Percentiles rank a stretch among this genome's conserved stretches.
These are phyloP conservation scores for Talaromyces thailandensis DNA, from an alignment of 495 filamentous ascomycete genomes.

Conservation along the genomic window DNA sequence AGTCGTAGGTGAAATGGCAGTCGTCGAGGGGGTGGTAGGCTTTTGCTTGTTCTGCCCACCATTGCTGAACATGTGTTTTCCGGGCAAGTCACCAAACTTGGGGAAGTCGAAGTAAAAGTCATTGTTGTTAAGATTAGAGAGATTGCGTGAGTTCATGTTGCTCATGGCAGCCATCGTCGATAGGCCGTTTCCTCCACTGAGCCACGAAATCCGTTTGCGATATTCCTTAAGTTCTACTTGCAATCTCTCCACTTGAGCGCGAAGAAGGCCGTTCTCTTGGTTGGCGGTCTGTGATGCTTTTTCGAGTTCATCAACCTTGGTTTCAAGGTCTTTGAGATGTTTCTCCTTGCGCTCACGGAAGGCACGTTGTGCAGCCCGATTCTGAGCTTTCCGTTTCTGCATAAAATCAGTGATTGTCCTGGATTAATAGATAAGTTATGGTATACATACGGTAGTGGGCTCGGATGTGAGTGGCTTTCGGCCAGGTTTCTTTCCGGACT, in stretches of 20 bases:
- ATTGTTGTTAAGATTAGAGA: constrained; percentile 52
- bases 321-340: constrained; percentile 91
- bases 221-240: constrained; percentile 83
- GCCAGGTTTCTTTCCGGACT: constrained; percentile 85
- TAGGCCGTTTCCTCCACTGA: constrained; percentile 32
- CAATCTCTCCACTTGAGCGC: constrained; percentile 78
- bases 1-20: constrained; percentile 17
- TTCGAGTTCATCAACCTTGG: constrained; percentile 87
- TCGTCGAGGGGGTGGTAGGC: constrained; percentile 4
- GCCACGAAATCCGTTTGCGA: constrained; percentile 68
- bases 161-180: constrained; percentile 40
- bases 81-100: constrained; percentile 74
- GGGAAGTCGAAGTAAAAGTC: constrained; percentile 96
- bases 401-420: constrained; percentile 33
- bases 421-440: not conserved
- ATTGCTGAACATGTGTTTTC: constrained; percentile 45
- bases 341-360: constrained; percentile 98
- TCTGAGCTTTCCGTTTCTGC: constrained; percentile 98
- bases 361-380: constrained; percentile 89
- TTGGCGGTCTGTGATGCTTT: constrained; percentile 74
- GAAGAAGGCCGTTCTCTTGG: constrained; percentile 77
- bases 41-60: constrained; percentile 26
- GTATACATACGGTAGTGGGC: constrained; percentile 75
- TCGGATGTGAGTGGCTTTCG: constrained; percentile 93
- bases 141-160: constrained; percentile 24